Evolutionary conservation across 2,329 filamentous ascomycete species (phyloP).

Genomic region (Botrytis cinerea): DNA sequence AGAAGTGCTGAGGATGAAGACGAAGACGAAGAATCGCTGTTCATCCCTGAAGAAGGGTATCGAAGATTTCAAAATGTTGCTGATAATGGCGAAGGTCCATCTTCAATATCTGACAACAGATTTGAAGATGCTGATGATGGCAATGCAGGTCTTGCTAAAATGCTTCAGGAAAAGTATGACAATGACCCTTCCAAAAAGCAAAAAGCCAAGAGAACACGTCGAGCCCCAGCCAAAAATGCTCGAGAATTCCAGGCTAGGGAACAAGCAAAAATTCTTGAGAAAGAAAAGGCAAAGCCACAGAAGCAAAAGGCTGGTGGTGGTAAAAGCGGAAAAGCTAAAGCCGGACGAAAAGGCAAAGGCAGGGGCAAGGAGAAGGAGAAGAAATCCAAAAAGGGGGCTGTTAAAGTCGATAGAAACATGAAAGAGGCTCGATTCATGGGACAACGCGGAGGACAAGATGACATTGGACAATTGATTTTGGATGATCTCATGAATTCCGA

Average conservation of each 20-base stretch:
- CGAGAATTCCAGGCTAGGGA: constrained; percentile 25
- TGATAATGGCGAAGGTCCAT: constrained; percentile 20
- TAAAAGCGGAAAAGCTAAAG: constrained; percentile 16
- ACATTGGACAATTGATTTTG: constrained; percentile 31
- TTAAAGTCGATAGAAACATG: constrained; percentile 20
- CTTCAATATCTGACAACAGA: constrained; percentile 1
- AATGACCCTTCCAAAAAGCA: constrained; percentile 6
- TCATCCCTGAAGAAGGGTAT: constrained; percentile 29
- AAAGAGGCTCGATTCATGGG: constrained; percentile 3
- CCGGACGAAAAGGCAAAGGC: constrained; percentile 25
- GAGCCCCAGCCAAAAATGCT: constrained; percentile 32
- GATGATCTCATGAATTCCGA: constrained; percentile 31
- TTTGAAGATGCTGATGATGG: constrained; percentile 18
- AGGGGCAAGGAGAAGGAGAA: constrained; percentile 19
- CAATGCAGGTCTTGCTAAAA: constrained; percentile 20
- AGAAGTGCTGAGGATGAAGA: neutral
- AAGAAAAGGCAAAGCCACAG: constrained; percentile 30
- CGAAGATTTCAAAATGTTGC: neutral
- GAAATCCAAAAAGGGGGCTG: constrained; percentile 13
- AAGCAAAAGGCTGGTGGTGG: constrained; percentile 28
- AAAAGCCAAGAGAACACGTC: constrained; percentile 30
- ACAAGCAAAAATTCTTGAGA: constrained; percentile 28
- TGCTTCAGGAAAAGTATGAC: constrained; percentile 29
- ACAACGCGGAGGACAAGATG: constrained; percentile 25
- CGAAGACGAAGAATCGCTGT: constrained; percentile 28